Evolutionary conservation across 2,329 filamentous ascomycete genomes (phyloP).

Genomic region (Aspergillus sp.): DNA sequence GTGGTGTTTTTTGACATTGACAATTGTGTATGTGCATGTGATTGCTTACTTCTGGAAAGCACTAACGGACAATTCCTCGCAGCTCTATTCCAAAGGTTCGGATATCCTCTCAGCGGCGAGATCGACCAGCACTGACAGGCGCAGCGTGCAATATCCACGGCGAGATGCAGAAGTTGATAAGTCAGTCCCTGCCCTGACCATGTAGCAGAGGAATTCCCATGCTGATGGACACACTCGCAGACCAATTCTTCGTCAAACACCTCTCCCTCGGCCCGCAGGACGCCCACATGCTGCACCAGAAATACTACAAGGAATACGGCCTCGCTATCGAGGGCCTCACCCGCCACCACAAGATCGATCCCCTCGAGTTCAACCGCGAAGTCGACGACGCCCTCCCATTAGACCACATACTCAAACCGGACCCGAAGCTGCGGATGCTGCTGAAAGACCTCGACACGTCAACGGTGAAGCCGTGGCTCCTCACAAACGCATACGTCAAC

Average conservation of each 20-base stretch:
- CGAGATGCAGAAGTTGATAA: slow-evolving; percentile 76
- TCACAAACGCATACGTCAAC: slow-evolving; percentile 91
- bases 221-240: slow-evolving; percentile 19
- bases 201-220: not conserved
- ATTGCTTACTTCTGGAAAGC: not conserved
- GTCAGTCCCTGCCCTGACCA: slow-evolving; percentile 18
- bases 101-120: not conserved
- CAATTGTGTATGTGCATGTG: slow-evolving; percentile 60
- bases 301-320: slow-evolving; percentile 93
- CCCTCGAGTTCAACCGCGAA: slow-evolving; percentile 85
- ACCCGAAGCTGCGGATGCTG: slow-evolving; percentile 62
- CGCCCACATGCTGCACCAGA: slow-evolving; percentile 73
- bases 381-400: slow-evolving; percentile 92
- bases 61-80: slow-evolving; percentile 7
- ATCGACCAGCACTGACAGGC: slow-evolving; percentile 8
- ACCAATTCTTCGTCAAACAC: slow-evolving; percentile 57
- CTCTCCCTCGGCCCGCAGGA: slow-evolving; percentile 66
- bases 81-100: slow-evolving; percentile 78
- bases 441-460: slow-evolving; percentile 72
- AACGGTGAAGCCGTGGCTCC: slow-evolving; percentile 84
- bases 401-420: slow-evolving; percentile 71
- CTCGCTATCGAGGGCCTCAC: slow-evolving; percentile 95
- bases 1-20: slow-evolving; percentile 87
- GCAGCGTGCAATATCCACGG: slow-evolving; percentile 71
- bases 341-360: slow-evolving; percentile 87